These are phyloP conservation scores for Lobulomyces angularis DNA, from an alignment of 192 early-diverging fungal species.

Conservation along the genomic window DNA sequence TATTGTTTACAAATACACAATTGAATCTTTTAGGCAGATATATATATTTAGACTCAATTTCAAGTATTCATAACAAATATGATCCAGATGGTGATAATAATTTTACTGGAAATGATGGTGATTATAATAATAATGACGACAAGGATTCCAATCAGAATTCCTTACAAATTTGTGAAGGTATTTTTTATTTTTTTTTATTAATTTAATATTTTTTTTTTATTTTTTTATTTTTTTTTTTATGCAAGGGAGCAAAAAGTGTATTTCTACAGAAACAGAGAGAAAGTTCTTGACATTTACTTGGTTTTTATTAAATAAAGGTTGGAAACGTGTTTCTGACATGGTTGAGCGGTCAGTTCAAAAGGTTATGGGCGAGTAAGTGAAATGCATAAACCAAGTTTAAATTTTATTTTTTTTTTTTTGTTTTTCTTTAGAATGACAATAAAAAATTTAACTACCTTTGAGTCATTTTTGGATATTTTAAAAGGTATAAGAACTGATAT, in stretches of 20 bases:
- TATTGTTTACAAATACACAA: conserved; percentile 72
- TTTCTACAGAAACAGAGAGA: conserved; percentile 51
- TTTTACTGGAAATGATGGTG: no score
- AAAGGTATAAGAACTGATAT: conserved; percentile 15
- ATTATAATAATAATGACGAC: no score
- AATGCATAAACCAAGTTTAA: background rate
- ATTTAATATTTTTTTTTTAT: no score
- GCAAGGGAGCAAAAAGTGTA: background rate
- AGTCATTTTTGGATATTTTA: conserved; percentile 14
- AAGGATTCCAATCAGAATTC: no score
- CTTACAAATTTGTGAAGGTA: no score
- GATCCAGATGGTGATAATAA: no score
- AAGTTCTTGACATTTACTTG: conserved; percentile 81
- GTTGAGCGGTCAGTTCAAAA: conserved; percentile 57
- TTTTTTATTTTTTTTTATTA: no score
- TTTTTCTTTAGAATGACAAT: conserved; percentile 19
- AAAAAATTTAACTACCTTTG: conserved; percentile 13
- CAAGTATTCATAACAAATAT: no score
- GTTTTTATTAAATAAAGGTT: conserved; percentile 84
- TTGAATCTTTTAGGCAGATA: conserved; percentile 82
- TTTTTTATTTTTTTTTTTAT: no score
- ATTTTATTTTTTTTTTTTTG: background rate
- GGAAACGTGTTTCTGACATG: conserved; percentile 55
- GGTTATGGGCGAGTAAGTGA: conserved; percentile 38
- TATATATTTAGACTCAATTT: conserved; percentile 64